Evolutionary conservation across 257 asterid genomes (phyloP).

Genomic region (Dorcoceras hygrometricum): DNA sequence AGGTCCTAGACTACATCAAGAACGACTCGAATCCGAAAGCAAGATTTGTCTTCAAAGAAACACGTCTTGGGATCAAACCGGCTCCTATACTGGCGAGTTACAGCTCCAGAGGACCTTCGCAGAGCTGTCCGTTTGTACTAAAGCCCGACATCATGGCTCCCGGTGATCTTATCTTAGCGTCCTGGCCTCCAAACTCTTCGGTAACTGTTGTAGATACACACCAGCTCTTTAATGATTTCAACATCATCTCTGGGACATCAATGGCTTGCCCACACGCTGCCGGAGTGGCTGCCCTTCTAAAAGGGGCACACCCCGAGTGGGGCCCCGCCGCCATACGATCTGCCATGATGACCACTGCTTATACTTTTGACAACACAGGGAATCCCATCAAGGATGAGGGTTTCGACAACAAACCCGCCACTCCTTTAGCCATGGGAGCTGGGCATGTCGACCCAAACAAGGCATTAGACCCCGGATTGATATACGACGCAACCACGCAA

Average conservation of each 20-base stretch:
- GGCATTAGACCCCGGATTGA: constrained; percentile 46
- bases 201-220: constrained; percentile 29
- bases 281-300: constrained; percentile 44
- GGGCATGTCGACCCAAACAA: constrained; percentile 54
- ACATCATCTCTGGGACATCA: constrained; percentile 47
- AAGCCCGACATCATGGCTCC: constrained; percentile 52
- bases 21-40: constrained; percentile 29
- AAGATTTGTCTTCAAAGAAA: constrained; percentile 28
- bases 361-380: constrained; percentile 29
- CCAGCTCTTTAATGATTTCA: constrained; percentile 32
- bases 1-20: constrained; percentile 33
- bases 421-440: constrained; percentile 50
- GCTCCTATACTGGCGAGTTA: constrained; percentile 44
- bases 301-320: constrained; percentile 41
- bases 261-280: constrained; percentile 58
- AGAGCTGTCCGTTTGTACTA: constrained; percentile 38
- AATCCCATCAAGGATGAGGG: constrained; percentile 41
- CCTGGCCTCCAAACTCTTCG: constrained; percentile 34
- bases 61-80: constrained; percentile 34
- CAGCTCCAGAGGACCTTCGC: constrained; percentile 55
- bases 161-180: constrained; percentile 38
- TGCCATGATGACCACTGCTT: constrained; percentile 46
- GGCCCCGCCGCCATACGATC: constrained; percentile 46
- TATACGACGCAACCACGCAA: constrained; percentile 31
- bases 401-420: constrained; percentile 21